These are phyloP conservation scores for Lagenidium giganteum DNA, from an alignment of 352 stramenopile species.

Conservation along the genomic window DNA sequence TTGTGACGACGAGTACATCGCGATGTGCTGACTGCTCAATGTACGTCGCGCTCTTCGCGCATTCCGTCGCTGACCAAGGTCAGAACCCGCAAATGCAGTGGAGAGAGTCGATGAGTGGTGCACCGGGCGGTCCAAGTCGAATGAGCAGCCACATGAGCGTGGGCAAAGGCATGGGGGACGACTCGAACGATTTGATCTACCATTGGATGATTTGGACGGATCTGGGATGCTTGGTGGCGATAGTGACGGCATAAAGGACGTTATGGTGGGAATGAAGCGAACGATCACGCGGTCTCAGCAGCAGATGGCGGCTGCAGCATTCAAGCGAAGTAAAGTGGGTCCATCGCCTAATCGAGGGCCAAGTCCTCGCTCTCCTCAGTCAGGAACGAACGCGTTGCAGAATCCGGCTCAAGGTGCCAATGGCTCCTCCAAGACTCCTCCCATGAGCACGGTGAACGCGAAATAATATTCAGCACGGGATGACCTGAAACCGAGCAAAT, in stretches of 20 bases:
- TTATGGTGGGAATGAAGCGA: constrained; percentile 44
- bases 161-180: constrained; percentile 26
- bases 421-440: constrained; percentile 79
- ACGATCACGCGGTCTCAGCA: constrained; percentile 80
- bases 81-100: constrained; percentile 43
- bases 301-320: constrained; percentile 74
- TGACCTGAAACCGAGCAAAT: too few relatives aligned
- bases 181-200: constrained; percentile 79
- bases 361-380: constrained; percentile 42
- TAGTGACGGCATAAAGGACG: constrained; percentile 30
- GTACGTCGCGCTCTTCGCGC: too few relatives aligned
- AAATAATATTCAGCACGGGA: too few relatives aligned
- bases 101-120: constrained; percentile 31
- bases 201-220: constrained; percentile 49
- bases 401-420: constrained; percentile 62
- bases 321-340: constrained; percentile 77
- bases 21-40: too few relatives aligned
- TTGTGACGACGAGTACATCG: too few relatives aligned
- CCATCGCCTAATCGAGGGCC: constrained; percentile 25
- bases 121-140: constrained; percentile 20
- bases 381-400: constrained; percentile 52
- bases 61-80: constrained; percentile 22
- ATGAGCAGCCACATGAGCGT: constrained; percentile 56
- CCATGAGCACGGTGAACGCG: constrained; percentile 86
- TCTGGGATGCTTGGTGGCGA: constrained; percentile 32